A percentile compares a stretch with the other conserved stretches of the same genome.
Evolutionary conservation across 73 alveolate species (phyloP).

Genomic region (Paramecium sexaurelia): DNA sequence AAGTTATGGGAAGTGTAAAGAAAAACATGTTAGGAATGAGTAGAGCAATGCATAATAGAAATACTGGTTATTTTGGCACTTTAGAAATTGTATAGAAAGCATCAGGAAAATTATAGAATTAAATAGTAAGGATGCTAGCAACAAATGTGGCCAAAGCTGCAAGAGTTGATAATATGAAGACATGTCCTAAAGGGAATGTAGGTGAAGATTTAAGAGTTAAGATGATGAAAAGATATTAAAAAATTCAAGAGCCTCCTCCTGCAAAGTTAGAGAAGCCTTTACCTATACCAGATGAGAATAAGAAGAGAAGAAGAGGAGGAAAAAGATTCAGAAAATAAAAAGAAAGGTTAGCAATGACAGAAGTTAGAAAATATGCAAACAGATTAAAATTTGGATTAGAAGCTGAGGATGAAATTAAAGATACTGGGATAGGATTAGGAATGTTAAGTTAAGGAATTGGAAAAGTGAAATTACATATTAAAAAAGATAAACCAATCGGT

Average conservation of each 20-base stretch:
- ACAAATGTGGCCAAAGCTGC: conserved; percentile 96
- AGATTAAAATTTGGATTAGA: conserved; percentile 91
- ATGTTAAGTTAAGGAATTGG: conserved; percentile 77
- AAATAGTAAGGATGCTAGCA: conserved; percentile 93
- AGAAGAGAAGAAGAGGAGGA: conserved; percentile 96
- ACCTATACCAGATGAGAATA: conserved; percentile 95
- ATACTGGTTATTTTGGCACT: conserved; percentile 89
- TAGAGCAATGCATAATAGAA: conserved; percentile 80
- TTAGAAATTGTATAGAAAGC: conserved; percentile 84
- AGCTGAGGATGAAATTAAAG: conserved; percentile 92
- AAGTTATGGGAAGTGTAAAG: conserved; percentile 91
- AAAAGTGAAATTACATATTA: background rate
- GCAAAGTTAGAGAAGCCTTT: conserved; percentile 87
- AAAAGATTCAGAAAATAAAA: conserved; percentile 84
- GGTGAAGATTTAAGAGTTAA: conserved; percentile 84
- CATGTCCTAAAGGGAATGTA: conserved; percentile 79
- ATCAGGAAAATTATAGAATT: conserved; percentile 77
- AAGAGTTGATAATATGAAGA: conserved; percentile 87
- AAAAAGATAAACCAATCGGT: conserved; percentile 26
- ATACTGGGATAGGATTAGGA: conserved; percentile 94
- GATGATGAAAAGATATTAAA: conserved; percentile 83
- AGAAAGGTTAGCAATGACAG: conserved; percentile 86
- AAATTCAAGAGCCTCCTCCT: conserved; percentile 83
- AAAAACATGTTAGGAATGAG: conserved; percentile 86
- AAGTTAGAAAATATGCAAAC: conserved; percentile 83